Conservation (phyloP, 163 green algal species). For the Picocystis sp. region DNA sequence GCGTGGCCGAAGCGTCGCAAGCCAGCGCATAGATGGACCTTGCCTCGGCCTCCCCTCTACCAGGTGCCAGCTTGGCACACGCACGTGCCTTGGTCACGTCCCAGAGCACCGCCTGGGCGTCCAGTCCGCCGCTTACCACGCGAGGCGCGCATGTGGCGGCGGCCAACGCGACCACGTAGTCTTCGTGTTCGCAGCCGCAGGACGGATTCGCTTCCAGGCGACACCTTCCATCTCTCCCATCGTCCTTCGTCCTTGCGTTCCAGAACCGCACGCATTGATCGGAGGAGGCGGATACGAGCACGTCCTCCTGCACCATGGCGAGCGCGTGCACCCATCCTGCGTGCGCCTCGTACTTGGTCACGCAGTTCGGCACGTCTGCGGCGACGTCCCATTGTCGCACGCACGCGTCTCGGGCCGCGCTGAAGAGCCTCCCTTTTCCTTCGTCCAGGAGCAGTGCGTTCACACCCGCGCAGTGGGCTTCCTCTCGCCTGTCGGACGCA, state of each 20-base stretch:
- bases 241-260: not conserved
- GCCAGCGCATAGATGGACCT: constrained; percentile 4
- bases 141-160: constrained; percentile 11
- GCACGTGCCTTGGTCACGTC: constrained; percentile 31
- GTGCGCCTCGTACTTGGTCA: constrained; percentile 5
- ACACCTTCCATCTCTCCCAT: not conserved
- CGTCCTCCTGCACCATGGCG: not conserved
- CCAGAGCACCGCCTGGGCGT: constrained; percentile 51
- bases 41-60: not conserved
- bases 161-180: constrained; percentile 62
- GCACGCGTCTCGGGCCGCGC: not conserved
- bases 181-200: constrained; percentile 28
- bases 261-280: not conserved
- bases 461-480: too few species aligned
- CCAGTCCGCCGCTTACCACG: constrained; percentile 46
- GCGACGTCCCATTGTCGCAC: not conserved
- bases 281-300: constrained; percentile 2
- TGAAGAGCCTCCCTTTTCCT: not conserved
- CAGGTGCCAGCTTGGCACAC: not conserved
- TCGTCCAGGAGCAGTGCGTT: too few species aligned
- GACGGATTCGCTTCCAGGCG: not conserved
- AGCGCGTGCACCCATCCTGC: constrained; percentile 7
- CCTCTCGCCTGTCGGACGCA: too few species aligned
- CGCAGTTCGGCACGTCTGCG: not conserved
- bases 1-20: not conserved